Conservation (phyloP, 176 grass and related monocot species). For the Oryza nivara region DNA sequence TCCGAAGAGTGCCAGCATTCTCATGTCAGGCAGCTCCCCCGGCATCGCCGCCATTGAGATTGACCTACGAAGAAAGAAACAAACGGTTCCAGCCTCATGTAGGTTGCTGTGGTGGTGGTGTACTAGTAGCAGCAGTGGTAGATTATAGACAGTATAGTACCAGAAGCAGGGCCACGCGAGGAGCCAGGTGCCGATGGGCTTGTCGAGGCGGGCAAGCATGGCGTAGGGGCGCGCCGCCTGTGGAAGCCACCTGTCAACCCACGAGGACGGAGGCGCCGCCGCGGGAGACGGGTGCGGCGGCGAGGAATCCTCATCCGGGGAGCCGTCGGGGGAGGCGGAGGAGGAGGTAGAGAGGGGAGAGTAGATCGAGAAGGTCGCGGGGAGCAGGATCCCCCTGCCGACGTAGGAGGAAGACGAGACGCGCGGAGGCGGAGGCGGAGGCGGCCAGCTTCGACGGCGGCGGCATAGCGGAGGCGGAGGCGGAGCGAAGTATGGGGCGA, state of each 20-base stretch:
- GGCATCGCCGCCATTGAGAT: conserved; percentile 69
- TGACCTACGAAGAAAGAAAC: conserved; percentile 51
- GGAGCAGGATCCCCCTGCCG: background rate
- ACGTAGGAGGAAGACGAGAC: conserved; percentile 3
- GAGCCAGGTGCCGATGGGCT: conserved; percentile 84
- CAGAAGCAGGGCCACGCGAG: conserved; percentile 91
- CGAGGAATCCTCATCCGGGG: background rate
- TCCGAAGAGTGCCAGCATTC: conserved; percentile 77
- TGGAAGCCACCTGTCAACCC: conserved; percentile 70
- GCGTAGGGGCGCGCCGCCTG: conserved; percentile 69
- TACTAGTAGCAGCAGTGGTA: too few species aligned
- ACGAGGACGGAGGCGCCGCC: conserved; percentile 32
- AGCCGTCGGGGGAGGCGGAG: conserved; percentile 23
- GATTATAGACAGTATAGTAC: conserved; percentile 30
- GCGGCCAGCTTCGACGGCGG: background rate
- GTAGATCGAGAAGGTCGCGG: background rate
- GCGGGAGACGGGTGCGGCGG: too few species aligned
- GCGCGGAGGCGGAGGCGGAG: background rate
- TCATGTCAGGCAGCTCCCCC: conserved; percentile 70
- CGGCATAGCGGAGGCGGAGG: background rate
- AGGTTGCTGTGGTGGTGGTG: too few species aligned
- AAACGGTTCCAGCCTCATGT: background rate
- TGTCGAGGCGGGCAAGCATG: conserved; percentile 79
- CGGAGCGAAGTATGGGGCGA: background rate
- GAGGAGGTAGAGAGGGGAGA: conserved; percentile 26